Evolutionary conservation across 192 early-diverging fungal genomes (phyloP).

Genomic region (Entomortierella beljakovae): DNA sequence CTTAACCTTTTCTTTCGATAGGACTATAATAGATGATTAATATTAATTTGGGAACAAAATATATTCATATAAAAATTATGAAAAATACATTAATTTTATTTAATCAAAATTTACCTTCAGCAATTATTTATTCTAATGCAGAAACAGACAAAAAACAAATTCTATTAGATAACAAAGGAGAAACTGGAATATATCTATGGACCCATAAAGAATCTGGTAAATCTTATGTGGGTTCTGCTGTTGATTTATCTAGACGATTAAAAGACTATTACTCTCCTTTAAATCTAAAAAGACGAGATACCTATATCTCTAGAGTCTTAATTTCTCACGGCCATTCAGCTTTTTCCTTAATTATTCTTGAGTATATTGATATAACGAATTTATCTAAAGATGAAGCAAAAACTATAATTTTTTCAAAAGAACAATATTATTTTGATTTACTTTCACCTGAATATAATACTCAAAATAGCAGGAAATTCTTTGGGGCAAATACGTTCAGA

Average conservation of each 20-base stretch:
- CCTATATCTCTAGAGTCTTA: background rate
- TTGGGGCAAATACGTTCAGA: slow-evolving; percentile 13
- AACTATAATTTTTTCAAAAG: background rate
- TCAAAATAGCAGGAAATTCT: slow-evolving; percentile 14
- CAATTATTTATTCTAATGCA: background rate
- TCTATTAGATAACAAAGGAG: background rate
- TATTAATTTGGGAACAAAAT: no score
- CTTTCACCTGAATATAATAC: background rate
- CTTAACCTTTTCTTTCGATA: no score
- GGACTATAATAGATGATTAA: no score
- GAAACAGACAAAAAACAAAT: background rate
- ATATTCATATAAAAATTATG: no score
- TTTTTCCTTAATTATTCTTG: background rate
- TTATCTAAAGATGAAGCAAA: slow-evolving; percentile 2
- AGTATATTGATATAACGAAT: slow-evolving; percentile 4
- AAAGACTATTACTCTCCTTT: background rate
- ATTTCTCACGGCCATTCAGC: background rate
- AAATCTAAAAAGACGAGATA: background rate
- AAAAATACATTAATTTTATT: no score
- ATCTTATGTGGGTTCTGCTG: background rate
- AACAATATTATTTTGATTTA: slow-evolving; percentile 16
- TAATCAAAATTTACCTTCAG: no score
- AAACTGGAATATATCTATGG: background rate
- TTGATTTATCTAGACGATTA: background rate
- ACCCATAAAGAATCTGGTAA: background rate